phyloP scores from a whole-genome alignment of 805 yeast species.

The Starmerella vitae region DNA sequence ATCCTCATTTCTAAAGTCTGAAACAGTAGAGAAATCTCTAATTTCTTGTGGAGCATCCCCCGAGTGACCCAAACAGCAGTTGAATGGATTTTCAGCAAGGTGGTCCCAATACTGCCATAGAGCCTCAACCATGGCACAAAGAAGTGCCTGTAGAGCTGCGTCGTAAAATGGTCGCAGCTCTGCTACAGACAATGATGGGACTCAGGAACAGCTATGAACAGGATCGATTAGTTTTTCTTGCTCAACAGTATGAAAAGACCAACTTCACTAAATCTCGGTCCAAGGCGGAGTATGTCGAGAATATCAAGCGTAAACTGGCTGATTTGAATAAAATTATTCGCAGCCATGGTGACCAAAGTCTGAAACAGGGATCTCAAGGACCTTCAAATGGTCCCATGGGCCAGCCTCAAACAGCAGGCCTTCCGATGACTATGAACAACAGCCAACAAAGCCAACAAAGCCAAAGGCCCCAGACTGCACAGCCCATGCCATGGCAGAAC shows the following conservation, averaged over 20 bases:
- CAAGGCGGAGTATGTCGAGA: conserved; percentile 21
- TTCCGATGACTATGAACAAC: not conserved
- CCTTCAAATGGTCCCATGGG: not conserved
- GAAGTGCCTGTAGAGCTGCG: conserved; percentile 17
- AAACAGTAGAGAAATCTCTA: too few relatives aligned
- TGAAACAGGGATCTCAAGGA: not conserved
- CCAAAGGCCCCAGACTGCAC: not conserved
- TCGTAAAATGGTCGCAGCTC: conserved; percentile 11
- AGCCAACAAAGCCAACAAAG: not conserved
- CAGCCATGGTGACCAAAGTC: conserved; percentile 4
- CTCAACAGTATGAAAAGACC: conserved; percentile 25
- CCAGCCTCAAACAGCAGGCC: not conserved
- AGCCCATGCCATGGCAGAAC: not conserved
- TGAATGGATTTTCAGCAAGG: not conserved
- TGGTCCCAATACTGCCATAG: not conserved
- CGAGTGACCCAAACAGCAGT: too few relatives aligned
- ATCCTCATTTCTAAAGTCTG: too few relatives aligned
- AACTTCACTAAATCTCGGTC: conserved; percentile 23
- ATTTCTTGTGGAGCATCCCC: too few relatives aligned
- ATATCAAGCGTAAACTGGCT: conserved; percentile 11
- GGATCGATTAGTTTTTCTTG: conserved; percentile 24
- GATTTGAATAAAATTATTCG: conserved; percentile 10
- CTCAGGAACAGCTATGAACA: conserved; percentile 23
- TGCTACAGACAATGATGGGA: conserved; percentile 17
- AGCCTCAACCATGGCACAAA: conserved; percentile 17